These are phyloP conservation scores for Trichosporon asahii DNA, from an alignment of 1,284 basidiomycete species.

Conservation along the genomic window DNA sequence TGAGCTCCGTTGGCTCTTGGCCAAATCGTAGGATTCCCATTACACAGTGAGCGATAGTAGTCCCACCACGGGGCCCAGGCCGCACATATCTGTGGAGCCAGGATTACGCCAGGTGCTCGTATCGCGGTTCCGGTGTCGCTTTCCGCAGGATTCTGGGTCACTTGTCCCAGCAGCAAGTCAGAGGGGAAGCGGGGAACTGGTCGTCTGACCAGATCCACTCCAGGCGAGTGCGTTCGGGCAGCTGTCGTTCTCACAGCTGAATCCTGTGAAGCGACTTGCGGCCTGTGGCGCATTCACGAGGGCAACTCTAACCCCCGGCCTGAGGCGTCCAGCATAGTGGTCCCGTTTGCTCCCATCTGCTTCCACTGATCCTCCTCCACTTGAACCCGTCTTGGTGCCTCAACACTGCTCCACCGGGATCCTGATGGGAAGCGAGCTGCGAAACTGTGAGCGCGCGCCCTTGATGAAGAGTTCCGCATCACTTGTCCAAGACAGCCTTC, in stretches of 20 bases:
- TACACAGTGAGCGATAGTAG: not conserved
- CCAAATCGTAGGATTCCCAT: not conserved
- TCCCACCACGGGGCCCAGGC: not conserved
- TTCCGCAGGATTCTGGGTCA: too few relatives aligned
- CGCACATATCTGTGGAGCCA: too few relatives aligned
- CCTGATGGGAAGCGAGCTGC: not conserved
- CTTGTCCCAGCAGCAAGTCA: too few relatives aligned
- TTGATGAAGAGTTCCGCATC: too few relatives aligned
- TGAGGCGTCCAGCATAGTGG: not conserved
- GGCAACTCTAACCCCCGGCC: not conserved
- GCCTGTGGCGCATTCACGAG: not conserved
- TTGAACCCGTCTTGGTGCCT: too few relatives aligned
- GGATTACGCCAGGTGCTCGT: too few relatives aligned
- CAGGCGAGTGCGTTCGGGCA: not conserved
- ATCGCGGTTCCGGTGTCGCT: too few relatives aligned
- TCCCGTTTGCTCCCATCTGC: not conserved
- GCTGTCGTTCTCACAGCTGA: not conserved
- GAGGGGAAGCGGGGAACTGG: not conserved
- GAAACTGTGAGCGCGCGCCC: too few relatives aligned
- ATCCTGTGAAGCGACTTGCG: not conserved
- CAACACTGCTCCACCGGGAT: too few relatives aligned
- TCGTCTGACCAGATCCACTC: not conserved
- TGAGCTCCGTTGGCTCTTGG: too few relatives aligned
- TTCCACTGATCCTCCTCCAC: not conserved
- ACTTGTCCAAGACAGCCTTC: too few relatives aligned